phyloP scores from a whole-genome alignment of 441 rosid species.

The Syzygium malaccense region DNA sequence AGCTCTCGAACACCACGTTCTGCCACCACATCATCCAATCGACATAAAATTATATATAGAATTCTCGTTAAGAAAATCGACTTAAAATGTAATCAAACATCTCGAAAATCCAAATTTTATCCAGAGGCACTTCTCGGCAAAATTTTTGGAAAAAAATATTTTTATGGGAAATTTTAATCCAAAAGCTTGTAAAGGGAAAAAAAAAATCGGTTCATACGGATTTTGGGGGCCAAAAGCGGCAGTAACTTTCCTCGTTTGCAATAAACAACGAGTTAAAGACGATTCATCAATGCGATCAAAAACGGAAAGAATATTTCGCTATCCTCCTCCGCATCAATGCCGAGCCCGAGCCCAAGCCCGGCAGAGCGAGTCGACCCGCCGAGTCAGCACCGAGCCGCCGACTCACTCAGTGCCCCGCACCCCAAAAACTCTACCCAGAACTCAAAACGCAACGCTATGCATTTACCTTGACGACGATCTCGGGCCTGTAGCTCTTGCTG shows the following conservation, averaged over 20 bases:
- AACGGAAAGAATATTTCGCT: not conserved
- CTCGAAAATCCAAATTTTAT: not conserved
- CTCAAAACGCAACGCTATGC: not conserved
- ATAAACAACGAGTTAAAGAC: not conserved
- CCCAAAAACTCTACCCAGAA: not conserved
- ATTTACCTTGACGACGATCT: conserved; percentile 58
- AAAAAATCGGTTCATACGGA: not conserved
- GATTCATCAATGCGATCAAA: not conserved
- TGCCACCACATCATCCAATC: conserved; percentile 15
- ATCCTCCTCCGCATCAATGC: not conserved
- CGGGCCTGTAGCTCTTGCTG: conserved; percentile 67
- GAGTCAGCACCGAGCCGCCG: not conserved
- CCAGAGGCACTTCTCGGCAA: not conserved
- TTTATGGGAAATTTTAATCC: not conserved
- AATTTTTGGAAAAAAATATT: not conserved
- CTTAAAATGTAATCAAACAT: too few species aligned
- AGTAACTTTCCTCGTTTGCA: not conserved
- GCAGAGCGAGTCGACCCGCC: not conserved
- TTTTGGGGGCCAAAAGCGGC: not conserved
- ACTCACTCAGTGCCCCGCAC: not conserved
- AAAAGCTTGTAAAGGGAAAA: not conserved
- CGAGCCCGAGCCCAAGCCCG: not conserved
- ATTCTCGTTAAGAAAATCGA: not conserved
- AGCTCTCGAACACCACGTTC: conserved; percentile 72
- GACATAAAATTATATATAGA: not conserved